Percentiles rank a stretch among this genome's conserved stretches.
Conservation (phyloP, 306 rosid species). For the Parietaria judaica region DNA sequence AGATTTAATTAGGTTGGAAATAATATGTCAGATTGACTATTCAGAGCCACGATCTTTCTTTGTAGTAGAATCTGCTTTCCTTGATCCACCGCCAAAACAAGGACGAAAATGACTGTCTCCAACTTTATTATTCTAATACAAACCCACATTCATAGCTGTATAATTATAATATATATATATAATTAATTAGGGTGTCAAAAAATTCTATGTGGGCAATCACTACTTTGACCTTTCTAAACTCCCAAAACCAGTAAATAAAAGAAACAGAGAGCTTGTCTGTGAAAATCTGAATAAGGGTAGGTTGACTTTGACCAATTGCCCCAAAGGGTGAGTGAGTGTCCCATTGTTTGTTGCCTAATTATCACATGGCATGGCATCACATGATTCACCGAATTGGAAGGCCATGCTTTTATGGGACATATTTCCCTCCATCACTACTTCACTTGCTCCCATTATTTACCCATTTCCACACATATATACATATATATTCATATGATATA, state of each 20-base stretch:
- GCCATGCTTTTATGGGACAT: constrained; percentile 11
- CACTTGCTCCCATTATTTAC: too few species aligned
- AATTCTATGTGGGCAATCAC: constrained; percentile 8
- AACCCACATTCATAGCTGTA: not conserved
- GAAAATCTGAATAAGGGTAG: constrained; percentile 4
- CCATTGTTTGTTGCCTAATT: too few species aligned
- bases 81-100: constrained; percentile 12
- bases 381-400: constrained; percentile 10
- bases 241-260: not conserved
- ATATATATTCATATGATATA: too few species aligned
- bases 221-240: not conserved
- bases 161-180: not conserved
- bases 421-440: not conserved
- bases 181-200: constrained; percentile 9
- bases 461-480: too few species aligned
- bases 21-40: constrained; percentile 22
- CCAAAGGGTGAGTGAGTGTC: not conserved
- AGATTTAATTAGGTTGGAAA: too few species aligned
- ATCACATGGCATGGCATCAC: constrained; percentile 20
- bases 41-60: not conserved
- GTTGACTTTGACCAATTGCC: constrained; percentile 4
- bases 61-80: constrained; percentile 10
- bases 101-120: not conserved
- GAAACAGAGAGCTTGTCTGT: constrained; percentile 2
- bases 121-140: not conserved